phyloP scores from a whole-genome alignment of 306 rosid species.

The Malus domestica region ASM211411v1 NC_041790.1:4830001-4830500 shows the following conservation, averaged over 20 bases:
- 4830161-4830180: neutral
- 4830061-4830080: neutral
- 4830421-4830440: neutral
- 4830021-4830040: too few species aligned
- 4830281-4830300: conserved; percentile 20
- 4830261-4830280: conserved; percentile 32
- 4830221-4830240: conserved; percentile 37
- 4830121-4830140: neutral
- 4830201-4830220: conserved; percentile 25
- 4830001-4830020: too few species aligned
- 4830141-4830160: conserved; percentile 8
- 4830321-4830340: neutral
- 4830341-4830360: neutral
- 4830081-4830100: neutral
- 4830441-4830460: too few species aligned
- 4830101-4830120: neutral
- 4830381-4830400: neutral
- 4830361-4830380: conserved; percentile 14
- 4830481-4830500: too few species aligned
- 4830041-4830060: too few species aligned
- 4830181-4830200: conserved; percentile 5
- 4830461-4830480: too few species aligned
- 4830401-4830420: neutral
- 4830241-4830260: conserved; percentile 36
- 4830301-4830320: neutral